These are phyloP conservation scores for Gnaphalium uliginosum DNA, from an alignment of 129 eudicot genomes.

Conservation along the genomic window DNA sequence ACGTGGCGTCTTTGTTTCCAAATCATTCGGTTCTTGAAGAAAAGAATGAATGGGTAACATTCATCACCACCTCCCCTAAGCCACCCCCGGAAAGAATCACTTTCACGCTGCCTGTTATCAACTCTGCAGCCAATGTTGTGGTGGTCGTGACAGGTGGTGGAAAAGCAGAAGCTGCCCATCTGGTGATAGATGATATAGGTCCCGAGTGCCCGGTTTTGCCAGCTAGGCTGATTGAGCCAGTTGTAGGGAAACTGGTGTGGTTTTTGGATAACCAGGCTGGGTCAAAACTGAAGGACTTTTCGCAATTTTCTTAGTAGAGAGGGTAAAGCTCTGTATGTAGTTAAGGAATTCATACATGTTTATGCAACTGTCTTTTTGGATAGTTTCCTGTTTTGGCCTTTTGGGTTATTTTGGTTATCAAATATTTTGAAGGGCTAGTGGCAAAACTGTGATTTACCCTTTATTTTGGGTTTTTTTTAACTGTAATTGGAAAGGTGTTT, in stretches of 20 bases:
- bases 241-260: slow-evolving; percentile 79
- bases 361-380: slow-evolving; percentile 12
- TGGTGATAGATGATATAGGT: slow-evolving; percentile 52
- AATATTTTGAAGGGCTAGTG: slow-evolving; percentile 32
- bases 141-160: slow-evolving; percentile 67
- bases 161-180: slow-evolving; percentile 65
- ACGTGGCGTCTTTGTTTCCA: slow-evolving; percentile 84
- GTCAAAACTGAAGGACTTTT: slow-evolving; percentile 57
- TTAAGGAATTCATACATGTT: slow-evolving; percentile 28
- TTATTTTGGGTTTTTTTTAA: neutral
- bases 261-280: slow-evolving; percentile 79
- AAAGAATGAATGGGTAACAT: slow-evolving; percentile 76
- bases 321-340: slow-evolving; percentile 37
- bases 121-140: slow-evolving; percentile 80
- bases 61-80: slow-evolving; percentile 68
- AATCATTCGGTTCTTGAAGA: slow-evolving; percentile 59
- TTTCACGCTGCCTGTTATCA: slow-evolving; percentile 77
- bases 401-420: slow-evolving; percentile 16
- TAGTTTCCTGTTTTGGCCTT: slow-evolving; percentile 26
- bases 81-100: slow-evolving; percentile 92
- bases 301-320: slow-evolving; percentile 49
- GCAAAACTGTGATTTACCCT: slow-evolving; percentile 35
- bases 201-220: slow-evolving; percentile 56
- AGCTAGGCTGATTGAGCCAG: slow-evolving; percentile 76
- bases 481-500: slow-evolving; percentile 34